Base-by-base conservation (phyloP, 2,329 filamentous ascomycete genomes). In the Fusarium redolens region DNA sequence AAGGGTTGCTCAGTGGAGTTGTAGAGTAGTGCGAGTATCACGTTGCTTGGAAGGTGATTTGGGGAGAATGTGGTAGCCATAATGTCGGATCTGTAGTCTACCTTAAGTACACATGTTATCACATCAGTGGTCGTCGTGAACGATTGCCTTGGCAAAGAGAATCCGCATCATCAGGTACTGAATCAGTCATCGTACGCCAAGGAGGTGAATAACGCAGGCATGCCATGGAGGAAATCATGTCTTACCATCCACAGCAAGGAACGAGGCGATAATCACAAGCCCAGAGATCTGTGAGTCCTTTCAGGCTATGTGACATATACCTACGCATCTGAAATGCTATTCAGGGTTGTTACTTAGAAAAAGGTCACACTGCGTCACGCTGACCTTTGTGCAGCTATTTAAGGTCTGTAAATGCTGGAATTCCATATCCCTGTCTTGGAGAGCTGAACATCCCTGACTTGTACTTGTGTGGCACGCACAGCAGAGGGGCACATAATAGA, bases 111-210 rank as follows among this genome's bases (percentile, higher is more conserved):
- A 31, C 20, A n/a, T 5, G 14, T 12, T 8, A 9, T 10, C 13
- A 4, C 2, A 5, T n/a, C 13, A 6, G 20, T 0, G 13, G 1
- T 9, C 10, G 17, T 4, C 3, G 14, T 48, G 28, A 48, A 48
- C n/a, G 7, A 0, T 2, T 48, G 45, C 12, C 13, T n/a, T n/a
- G 0, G 4, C 0, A 2, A 15, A 8, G 2, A n/a, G 3, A 14
- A 1, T 3, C 0, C 2, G 14, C 12, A 17, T 2, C 6, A 6
- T 17, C 31, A n/a, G 7, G 1, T 6, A 4, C 0, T n/a, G 28
- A 48, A 12, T 48, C 28, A n/a, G 45, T 12, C 2, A 6, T 30
- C 11, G 14, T 1, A 6, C 14, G 20, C 4, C 25, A 25, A 25
- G 18, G n/a, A 13, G 14, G 10, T 3, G 45, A 17, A 31, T 1